These are phyloP conservation scores for Phytophthora pistaciae DNA, from an alignment of 352 stramenopile genomes.

Conservation along the genomic window DNA sequence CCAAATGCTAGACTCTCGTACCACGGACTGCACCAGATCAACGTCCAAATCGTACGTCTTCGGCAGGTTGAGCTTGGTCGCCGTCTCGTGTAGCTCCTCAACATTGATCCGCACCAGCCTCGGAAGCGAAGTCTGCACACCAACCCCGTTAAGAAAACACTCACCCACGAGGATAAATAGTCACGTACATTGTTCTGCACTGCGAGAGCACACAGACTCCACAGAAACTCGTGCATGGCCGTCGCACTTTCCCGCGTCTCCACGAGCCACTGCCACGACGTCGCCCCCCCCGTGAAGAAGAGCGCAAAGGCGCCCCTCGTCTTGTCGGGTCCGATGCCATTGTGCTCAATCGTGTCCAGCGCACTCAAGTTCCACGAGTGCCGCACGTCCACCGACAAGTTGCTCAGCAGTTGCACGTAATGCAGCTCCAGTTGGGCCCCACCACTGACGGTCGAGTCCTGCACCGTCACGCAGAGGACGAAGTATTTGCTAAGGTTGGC, in stretches of 20 bases:
- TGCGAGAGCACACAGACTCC: constrained; percentile 66
- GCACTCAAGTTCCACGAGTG: constrained; percentile 66
- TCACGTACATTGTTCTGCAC: constrained; percentile 58
- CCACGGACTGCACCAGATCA: constrained; percentile 62
- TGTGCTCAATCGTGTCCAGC: constrained; percentile 71
- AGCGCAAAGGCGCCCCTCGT: constrained; percentile 64
- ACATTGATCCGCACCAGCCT: constrained; percentile 63
- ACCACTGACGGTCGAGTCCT: constrained; percentile 38
- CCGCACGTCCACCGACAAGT: constrained; percentile 71
- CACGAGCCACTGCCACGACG: constrained; percentile 68
- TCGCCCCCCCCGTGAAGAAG: constrained; percentile 55
- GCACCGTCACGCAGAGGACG: constrained; percentile 71
- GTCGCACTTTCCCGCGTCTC: constrained; percentile 54
- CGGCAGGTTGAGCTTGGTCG: constrained; percentile 55
- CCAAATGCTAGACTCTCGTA: constrained; percentile 1
- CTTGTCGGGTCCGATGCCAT: constrained; percentile 58
- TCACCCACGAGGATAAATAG: too few relatives aligned
- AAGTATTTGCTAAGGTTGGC: constrained; percentile 57
- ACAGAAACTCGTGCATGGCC: constrained; percentile 82
- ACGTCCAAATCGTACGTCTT: constrained; percentile 78
- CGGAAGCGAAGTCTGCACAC: constrained; percentile 50
- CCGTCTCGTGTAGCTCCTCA: constrained; percentile 67
- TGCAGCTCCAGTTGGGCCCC: constrained; percentile 48
- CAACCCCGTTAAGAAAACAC: neutral
- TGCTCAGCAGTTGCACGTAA: constrained; percentile 72